Conservation (phyloP, 176 grass and related monocot species). For the Calamus simplicifolius region DNA sequence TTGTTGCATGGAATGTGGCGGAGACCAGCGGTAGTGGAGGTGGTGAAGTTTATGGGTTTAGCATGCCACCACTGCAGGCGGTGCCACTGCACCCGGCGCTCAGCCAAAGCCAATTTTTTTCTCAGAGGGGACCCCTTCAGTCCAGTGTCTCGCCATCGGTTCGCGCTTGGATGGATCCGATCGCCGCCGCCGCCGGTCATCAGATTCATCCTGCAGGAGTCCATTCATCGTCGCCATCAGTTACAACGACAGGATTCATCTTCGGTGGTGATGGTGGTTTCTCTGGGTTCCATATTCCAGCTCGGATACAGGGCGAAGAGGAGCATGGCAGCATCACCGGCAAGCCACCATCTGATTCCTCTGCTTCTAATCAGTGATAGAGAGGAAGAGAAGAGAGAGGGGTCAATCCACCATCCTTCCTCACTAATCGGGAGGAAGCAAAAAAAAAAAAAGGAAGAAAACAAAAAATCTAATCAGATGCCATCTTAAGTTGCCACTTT, state of each 20-base stretch:
- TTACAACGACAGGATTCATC: background rate
- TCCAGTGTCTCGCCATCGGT: background rate
- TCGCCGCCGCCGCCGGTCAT: too few relatives aligned
- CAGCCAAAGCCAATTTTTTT: background rate
- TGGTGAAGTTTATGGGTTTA: background rate
- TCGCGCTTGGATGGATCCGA: background rate
- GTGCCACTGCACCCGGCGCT: background rate
- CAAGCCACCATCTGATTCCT: background rate
- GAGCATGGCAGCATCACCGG: background rate
- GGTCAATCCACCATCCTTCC: background rate
- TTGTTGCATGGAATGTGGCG: background rate
- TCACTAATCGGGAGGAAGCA: too few relatives aligned
- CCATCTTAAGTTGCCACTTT: too few relatives aligned
- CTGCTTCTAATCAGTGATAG: background rate
- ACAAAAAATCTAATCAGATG: too few relatives aligned
- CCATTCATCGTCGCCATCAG: background rate
- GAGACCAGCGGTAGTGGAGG: background rate
- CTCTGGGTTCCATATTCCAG: slow-evolving; percentile 4
- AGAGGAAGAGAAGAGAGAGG: background rate
- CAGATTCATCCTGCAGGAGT: background rate
- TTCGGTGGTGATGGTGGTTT: background rate
- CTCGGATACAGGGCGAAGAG: background rate
- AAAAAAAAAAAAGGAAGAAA: too few relatives aligned
- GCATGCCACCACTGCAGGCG: background rate
- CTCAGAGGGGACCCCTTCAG: slow-evolving; percentile 19